Evolutionary conservation across 225 moss, liverwort and hornwort genomes (phyloP).

Genomic region (Straminergon stramineum): DNA sequence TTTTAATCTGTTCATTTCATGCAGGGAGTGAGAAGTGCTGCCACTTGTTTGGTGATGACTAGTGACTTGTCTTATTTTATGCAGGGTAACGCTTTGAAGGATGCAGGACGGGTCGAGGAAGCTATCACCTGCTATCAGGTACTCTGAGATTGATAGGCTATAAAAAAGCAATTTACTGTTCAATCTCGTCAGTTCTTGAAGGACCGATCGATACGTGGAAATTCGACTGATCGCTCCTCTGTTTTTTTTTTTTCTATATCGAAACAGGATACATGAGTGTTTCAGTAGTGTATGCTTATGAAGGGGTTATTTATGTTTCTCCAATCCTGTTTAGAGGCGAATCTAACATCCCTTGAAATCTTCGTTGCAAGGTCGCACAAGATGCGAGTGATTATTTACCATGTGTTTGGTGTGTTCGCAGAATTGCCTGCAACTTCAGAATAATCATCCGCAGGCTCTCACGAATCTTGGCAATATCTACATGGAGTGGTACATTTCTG

Average conservation of each 20-base stretch:
- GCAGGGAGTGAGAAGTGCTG: not conserved
- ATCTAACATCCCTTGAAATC: not conserved
- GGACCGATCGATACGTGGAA: not conserved
- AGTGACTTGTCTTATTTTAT: not conserved
- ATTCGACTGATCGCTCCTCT: not conserved
- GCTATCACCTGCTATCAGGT: slow-evolving; percentile 96
- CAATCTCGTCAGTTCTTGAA: not conserved
- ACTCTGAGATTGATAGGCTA: not conserved
- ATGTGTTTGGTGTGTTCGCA: slow-evolving; percentile 14
- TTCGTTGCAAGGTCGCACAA: not conserved
- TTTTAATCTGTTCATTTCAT: not conserved
- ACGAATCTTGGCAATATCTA: slow-evolving; percentile 98
- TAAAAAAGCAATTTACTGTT: not conserved
- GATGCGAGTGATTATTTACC: not conserved
- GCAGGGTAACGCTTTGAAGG: slow-evolving; percentile 97
- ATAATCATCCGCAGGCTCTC: slow-evolving; percentile 93
- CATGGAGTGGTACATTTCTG: slow-evolving; percentile 78
- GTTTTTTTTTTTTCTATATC: not conserved
- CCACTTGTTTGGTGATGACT: not conserved
- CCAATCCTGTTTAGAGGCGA: not conserved
- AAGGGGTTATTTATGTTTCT: not conserved
- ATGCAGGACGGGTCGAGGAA: slow-evolving; percentile 91
- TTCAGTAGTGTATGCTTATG: not conserved
- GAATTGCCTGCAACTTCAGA: slow-evolving; percentile 84
- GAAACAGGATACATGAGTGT: not conserved